These are phyloP conservation scores for Cudoniella acicularis DNA, from an alignment of 495 filamentous ascomycete species.

Conservation along the genomic window DNA sequence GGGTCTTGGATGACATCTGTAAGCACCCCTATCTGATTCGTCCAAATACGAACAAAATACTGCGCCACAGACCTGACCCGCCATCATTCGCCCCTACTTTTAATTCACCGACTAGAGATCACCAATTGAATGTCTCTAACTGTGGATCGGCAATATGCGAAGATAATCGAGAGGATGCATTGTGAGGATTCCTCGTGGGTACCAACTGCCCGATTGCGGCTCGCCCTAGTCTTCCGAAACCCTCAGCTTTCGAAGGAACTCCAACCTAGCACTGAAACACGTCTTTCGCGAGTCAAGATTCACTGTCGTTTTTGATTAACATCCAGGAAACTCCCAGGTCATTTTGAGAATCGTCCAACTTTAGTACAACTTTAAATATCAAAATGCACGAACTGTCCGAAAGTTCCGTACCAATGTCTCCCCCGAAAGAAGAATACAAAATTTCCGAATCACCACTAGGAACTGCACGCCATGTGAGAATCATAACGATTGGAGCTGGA, in stretches of 20 bases:
- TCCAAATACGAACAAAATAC: not conserved
- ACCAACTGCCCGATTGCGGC: not conserved
- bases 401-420: not conserved
- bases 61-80: not conserved
- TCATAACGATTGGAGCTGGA: slow-evolving; percentile 15
- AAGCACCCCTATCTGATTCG: not conserved
- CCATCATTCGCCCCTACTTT: not conserved
- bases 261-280: not conserved
- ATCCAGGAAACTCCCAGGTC: not conserved
- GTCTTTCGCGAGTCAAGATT: not conserved
- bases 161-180: not conserved
- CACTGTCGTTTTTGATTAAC: not conserved
- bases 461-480: slow-evolving; percentile 2
- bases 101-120: not conserved
- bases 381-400: not conserved
- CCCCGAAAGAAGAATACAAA: not conserved
- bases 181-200: not conserved
- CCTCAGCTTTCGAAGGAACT: not conserved
- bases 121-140: not conserved
- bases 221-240: not conserved
- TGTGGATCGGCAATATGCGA: not conserved
- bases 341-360: not conserved
- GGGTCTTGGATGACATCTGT: not conserved
- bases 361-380: not conserved
- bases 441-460: slow-evolving; percentile 6